A percentile compares a stretch with the other conserved stretches of the same genome.
Conservation (phyloP, 768 basidiomycete genomes). For the Trametes coccinea region DNA sequence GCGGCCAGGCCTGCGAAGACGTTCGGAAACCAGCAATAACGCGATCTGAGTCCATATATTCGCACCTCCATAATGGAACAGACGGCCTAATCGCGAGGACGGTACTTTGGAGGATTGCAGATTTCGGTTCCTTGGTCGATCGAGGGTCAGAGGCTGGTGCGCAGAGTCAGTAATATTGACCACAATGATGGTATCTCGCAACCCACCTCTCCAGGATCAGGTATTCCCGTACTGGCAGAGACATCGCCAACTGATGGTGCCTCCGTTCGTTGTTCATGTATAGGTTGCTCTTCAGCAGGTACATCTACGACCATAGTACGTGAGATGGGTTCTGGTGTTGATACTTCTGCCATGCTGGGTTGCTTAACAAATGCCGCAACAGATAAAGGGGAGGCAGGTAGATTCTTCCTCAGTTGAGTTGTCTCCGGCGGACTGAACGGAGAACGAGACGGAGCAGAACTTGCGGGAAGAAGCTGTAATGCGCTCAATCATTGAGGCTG, state of each 20-base stretch:
- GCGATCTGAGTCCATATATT: constrained; percentile 2
- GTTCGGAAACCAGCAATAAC: not conserved
- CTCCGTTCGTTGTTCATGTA: not conserved
- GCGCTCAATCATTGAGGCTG: no score
- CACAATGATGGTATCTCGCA: not conserved
- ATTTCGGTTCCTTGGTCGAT: constrained; percentile 36
- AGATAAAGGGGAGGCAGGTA: no score
- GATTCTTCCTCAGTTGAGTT: no score
- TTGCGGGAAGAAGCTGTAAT: no score
- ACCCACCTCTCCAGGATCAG: constrained; percentile 1
- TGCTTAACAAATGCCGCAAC: no score
- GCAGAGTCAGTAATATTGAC: not conserved
- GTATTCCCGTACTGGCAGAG: constrained; percentile 6
- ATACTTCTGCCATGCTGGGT: no score
- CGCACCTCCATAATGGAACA: constrained; percentile 94
- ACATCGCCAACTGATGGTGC: not conserved
- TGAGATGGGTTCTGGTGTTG: no score
- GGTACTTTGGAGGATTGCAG: constrained; percentile 87
- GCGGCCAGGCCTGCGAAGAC: constrained; percentile 75
- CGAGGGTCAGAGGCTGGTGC: not conserved
- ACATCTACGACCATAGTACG: not conserved
- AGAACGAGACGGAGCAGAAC: no score
- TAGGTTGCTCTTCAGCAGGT: not conserved
- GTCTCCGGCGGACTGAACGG: no score
- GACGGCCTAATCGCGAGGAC: constrained; percentile 81